Conservation (phyloP, 2,329 filamentous ascomycete species). For the Ceratocystis variospora region DNA sequence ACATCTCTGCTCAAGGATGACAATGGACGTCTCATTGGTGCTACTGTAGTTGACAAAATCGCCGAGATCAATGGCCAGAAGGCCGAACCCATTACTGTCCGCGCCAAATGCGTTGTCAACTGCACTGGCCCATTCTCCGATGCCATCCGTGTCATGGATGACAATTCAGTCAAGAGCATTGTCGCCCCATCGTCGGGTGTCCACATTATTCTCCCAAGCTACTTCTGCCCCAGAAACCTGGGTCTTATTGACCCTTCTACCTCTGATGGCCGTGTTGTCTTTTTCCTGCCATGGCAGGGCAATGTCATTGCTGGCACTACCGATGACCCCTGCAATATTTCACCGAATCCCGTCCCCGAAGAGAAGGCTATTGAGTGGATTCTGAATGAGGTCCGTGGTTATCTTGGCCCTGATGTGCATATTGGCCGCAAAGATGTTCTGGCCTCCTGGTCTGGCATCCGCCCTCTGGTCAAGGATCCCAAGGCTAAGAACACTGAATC, state of each 20-base stretch:
- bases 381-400: conserved; percentile 65
- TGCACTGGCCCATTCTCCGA: conserved; percentile 82
- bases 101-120: conserved; percentile 72
- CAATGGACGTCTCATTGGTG: conserved; percentile 58
- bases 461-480: conserved; percentile 73
- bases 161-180: conserved; percentile 56
- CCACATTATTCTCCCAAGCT: conserved; percentile 74
- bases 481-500: conserved; percentile 77
- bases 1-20: conserved; percentile 62
- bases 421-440: conserved; percentile 77
- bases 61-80: conserved; percentile 46
- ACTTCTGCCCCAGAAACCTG: conserved; percentile 76
- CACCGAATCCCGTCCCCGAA: conserved; percentile 58
- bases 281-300: conserved; percentile 87
- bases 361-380: conserved; percentile 86
- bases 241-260: conserved; percentile 76
- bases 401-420: conserved; percentile 71
- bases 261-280: conserved; percentile 79
- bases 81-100: conserved; percentile 52
- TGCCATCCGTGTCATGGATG: conserved; percentile 73
- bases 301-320: conserved; percentile 86
- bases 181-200: conserved; percentile 76
- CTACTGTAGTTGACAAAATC: conserved; percentile 57
- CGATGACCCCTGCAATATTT: conserved; percentile 61
- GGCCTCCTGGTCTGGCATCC: conserved; percentile 78